A percentile compares a stretch with the other conserved stretches of the same genome.
phyloP scores from a whole-genome alignment of 306 rosid genomes.

The Pterocarpus macrocarpus region DNA sequence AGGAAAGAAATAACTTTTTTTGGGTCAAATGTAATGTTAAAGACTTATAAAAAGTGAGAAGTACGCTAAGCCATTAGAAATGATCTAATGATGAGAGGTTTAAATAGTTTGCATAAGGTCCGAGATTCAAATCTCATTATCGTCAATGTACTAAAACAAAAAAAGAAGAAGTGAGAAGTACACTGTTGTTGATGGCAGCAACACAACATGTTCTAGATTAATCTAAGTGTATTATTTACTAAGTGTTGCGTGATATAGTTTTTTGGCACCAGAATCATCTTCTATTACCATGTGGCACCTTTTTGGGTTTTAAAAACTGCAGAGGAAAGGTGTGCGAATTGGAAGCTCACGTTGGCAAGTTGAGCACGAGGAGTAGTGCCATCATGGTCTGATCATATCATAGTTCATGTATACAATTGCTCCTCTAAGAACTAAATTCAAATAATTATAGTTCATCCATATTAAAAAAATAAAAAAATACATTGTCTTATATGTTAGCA shows the following conservation, averaged over 20 bases:
- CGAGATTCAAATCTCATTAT: too few species aligned
- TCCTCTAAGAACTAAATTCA: not conserved
- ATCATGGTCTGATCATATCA: not conserved
- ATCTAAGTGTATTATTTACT: not conserved
- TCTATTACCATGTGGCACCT: not conserved
- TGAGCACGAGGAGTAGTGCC: not conserved
- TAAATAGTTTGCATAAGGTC: too few species aligned
- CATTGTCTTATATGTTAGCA: not conserved
- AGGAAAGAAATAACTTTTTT: not conserved
- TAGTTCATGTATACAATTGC: not conserved
- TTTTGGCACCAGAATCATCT: not conserved
- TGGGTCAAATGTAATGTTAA: too few species aligned
- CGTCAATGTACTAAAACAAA: too few species aligned
- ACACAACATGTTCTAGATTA: too few species aligned
- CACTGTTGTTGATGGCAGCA: too few species aligned
- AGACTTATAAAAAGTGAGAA: too few species aligned
- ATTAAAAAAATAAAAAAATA: too few species aligned
- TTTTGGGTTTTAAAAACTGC: not conserved
- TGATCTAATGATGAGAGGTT: too few species aligned
- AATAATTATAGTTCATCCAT: not conserved
- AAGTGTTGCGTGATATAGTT: not conserved
- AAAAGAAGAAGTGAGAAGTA: too few species aligned
- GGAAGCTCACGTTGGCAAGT: constrained; percentile 4
- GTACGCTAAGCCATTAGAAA: too few species aligned
- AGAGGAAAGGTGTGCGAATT: not conserved